Evolutionary conservation across 1,284 basidiomycete species (phyloP), one percentile per base, ranked within the genome.

Genomic region (Ustanciosporium gigantosporum): DNA sequence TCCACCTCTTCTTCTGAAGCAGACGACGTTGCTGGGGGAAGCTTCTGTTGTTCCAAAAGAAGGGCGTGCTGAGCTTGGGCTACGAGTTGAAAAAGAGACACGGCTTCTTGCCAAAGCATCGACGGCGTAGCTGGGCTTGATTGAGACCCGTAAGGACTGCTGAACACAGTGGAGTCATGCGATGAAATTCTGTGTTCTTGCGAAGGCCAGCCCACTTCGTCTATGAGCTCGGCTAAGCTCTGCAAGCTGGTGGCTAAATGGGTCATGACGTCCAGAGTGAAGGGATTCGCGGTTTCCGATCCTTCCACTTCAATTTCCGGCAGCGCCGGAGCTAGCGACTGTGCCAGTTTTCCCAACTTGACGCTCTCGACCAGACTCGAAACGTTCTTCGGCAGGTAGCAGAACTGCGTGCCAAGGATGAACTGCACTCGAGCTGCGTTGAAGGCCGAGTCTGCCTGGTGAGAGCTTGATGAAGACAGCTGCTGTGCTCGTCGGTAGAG

Each of bases 331-430:
- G 27, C 27, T 11, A 29, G 27, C 11, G 27, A 9, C 17, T 11
- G 32, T 15, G 9, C 17, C 8, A 9, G 9, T 19, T 19, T 35
- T 13, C 17, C 9, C 9, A 35, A 19, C 9, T 31, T 16, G n/a
- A 68, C 46, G 0, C 61, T 52, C 8, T 66, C 44, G 8, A 41
- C 47, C 15, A 68, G 36, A 3, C 27, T 11, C 14, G 36, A 23
- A 4, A 68, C 11, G 15, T 57, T 55, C 13, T 51, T 27, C 3
- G 66, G 60, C 7, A 65, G 66, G 5, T 59, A 35, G 8, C 41
- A 49, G 39, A 70, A 70, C 34, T 55, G 50, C 20, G 68, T 56
- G 4, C 60, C 66, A 11, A 70, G 52, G 27, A 70, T 25, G 31
- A 47, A 70, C 40, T 56, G 46, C 13, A 70, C 59, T 16, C 68